Conservation (phyloP, 1,284 basidiomycete species). For the Coniophora puteana region DNA sequence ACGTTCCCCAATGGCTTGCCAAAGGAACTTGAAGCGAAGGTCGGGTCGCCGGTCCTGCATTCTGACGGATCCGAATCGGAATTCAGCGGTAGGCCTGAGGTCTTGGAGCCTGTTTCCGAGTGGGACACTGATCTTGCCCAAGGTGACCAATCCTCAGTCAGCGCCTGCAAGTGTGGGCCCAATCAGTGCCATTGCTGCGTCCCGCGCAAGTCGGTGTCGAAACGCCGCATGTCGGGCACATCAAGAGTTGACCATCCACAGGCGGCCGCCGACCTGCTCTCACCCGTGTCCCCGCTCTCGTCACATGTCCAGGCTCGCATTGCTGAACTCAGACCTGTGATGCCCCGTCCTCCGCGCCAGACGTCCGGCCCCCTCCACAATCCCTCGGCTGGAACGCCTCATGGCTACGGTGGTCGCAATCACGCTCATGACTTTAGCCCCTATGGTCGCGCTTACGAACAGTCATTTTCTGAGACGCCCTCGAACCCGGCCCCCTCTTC, state of each 20-base stretch:
- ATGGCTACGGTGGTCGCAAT: constrained; percentile 33
- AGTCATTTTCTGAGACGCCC: constrained; percentile 28
- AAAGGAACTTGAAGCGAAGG: constrained; percentile 59
- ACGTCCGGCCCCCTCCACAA: constrained; percentile 34
- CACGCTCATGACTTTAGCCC: constrained; percentile 55
- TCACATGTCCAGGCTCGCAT: constrained; percentile 49
- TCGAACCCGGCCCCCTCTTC: constrained; percentile 15
- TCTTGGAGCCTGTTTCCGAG: too few relatives aligned
- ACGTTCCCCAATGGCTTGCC: constrained; percentile 71
- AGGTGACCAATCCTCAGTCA: constrained; percentile 37
- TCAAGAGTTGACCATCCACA: constrained; percentile 24
- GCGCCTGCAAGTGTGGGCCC: constrained; percentile 41
- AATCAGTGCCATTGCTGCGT: constrained; percentile 58
- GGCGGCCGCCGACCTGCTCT: constrained; percentile 10
- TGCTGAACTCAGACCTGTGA: constrained; percentile 52
- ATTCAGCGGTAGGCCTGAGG: constrained; percentile 38
- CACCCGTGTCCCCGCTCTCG: constrained; percentile 19
- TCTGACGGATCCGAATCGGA: constrained; percentile 50
- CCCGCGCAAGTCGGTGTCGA: constrained; percentile 27
- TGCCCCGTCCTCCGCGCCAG: constrained; percentile 40
- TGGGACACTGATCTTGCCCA: constrained; percentile 33
- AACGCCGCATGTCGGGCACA: constrained; percentile 29
- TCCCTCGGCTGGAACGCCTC: constrained; percentile 35
- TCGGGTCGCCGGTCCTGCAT: constrained; percentile 36
- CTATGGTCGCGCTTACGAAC: constrained; percentile 59